Evolutionary conservation across 2,329 filamentous ascomycete genomes (phyloP), one percentile per base, ranked within the genome.

Genomic region (Scytalidium lignicola): DNA sequence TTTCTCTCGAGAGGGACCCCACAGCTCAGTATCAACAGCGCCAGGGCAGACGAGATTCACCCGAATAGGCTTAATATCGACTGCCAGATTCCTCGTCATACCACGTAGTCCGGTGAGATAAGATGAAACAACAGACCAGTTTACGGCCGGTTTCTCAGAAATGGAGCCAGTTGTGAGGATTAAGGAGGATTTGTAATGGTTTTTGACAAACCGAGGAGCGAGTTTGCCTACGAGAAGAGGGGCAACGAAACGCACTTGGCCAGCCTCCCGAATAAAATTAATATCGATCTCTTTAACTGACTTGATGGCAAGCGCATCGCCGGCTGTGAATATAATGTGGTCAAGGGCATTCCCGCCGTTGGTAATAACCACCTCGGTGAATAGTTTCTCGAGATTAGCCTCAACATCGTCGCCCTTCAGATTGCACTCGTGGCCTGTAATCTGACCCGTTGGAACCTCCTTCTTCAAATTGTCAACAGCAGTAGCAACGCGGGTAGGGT

Each of bases 1-100:
- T 37, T 13, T 17, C 32, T 37, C 32, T 17, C 32, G 32, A 37
- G 7, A 8, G 5, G 10, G 6, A 5, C 32, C 32, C 65, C 64
- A 73, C 18, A 78, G 47, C 42, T 72, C 70, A 5, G 77, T 80
- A 32, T 70, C 61, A 0, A 76, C 69, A 0, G 70, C 68, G 0
- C 82, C 83, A 0, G 81, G 80, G 44, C 65, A 68, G 1, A 86
- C 76, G 1, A 74, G 61, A 58, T 86, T 86, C 32, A 85, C 80
- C 2, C 83, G 67, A 4, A 85, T 64, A 0, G 83, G 83, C 54
- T 73, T 74, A 48, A 87, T 58, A 55, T 86, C 82, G 39, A 85
- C 59, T 1, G 82, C 82, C 22, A 86, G 65, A 3, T 71, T 74
- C 1, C 77, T 69, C 3, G 72, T 68, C 58, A 84, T 69, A 7